A percentile compares a stretch with the other conserved stretches of the same genome.
These are phyloP conservation scores for Aphanoascus verrucosus DNA, from an alignment of 2,329 filamentous ascomycete genomes.

Conservation along the genomic window DNA sequence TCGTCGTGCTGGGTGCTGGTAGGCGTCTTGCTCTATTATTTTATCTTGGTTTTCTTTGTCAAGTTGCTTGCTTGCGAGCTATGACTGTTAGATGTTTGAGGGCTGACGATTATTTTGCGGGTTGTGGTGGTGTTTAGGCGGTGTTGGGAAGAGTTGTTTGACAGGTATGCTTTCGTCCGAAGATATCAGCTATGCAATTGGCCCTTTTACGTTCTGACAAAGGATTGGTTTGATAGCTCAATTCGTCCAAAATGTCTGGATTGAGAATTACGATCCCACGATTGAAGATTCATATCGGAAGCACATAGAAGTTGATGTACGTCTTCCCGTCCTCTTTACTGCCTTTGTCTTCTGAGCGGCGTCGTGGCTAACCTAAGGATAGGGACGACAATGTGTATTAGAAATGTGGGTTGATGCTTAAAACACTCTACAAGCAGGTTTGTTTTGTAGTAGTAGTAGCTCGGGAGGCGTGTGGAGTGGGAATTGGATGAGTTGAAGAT, in stretches of 20 bases:
- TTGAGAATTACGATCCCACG: constrained; percentile 80
- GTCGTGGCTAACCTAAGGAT: constrained; percentile 6
- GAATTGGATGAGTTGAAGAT: background rate
- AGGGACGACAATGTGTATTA: constrained; percentile 79
- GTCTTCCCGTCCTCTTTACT: constrained; percentile 30
- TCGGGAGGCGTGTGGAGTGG: background rate
- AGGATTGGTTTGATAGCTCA: too few species aligned
- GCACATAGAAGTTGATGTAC: constrained; percentile 80
- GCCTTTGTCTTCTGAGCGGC: background rate
- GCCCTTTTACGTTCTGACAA: too few species aligned
- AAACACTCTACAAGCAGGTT: background rate
- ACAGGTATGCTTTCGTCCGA: constrained; percentile 52
- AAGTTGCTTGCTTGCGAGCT: background rate
- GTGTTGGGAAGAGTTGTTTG: constrained; percentile 84
- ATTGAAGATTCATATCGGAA: constrained; percentile 84
- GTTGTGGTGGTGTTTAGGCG: constrained; percentile 50
- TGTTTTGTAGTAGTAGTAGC: background rate
- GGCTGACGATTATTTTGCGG: constrained; percentile 17
- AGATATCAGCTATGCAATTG: too few species aligned
- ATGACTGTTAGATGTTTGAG: background rate
- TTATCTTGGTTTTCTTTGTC: background rate
- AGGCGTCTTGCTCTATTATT: constrained; percentile 24
- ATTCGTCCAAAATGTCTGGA: constrained; percentile 91
- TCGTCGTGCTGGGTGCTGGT: constrained; percentile 74
- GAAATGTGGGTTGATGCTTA: constrained; percentile 58